Evolutionary conservation across 805 yeast genomes (phyloP).

Genomic region (Brettanomyces sp.): DNA sequence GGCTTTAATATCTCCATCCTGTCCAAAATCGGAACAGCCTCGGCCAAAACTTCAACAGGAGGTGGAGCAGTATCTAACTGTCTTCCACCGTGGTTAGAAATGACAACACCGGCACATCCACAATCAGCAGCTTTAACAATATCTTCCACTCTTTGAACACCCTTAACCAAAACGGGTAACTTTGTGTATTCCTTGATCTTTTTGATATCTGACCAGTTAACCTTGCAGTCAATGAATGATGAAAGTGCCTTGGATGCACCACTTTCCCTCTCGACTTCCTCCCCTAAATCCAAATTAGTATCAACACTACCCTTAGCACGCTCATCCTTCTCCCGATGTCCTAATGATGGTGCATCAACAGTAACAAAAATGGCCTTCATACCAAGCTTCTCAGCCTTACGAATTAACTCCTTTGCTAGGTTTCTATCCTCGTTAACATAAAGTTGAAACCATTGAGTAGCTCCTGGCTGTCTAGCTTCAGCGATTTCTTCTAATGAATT

Average conservation of each 20-base stretch:
- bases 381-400: conserved; percentile 64
- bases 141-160: conserved; percentile 79
- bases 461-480: conserved; percentile 54
- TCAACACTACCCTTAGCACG: conserved; percentile 25
- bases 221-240: conserved; percentile 68
- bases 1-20: conserved; percentile 36
- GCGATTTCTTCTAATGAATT: conserved; percentile 81
- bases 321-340: conserved; percentile 69
- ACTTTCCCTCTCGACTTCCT: conserved; percentile 50
- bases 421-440: conserved; percentile 73
- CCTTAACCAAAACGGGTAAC: conserved; percentile 67
- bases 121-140: conserved; percentile 61
- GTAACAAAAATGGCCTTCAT: conserved; percentile 79
- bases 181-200: conserved; percentile 47
- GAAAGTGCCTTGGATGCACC: conserved; percentile 86
- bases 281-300: conserved; percentile 30
- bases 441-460: conserved; percentile 82
- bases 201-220: conserved; percentile 57
- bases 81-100: conserved; percentile 87
- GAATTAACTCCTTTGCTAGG: conserved; percentile 51
- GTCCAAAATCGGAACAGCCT: conserved; percentile 44
- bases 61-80: conserved; percentile 80
- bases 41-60: conserved; percentile 66
- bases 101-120: conserved; percentile 70
- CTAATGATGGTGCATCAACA: conserved; percentile 88